phyloP scores from a whole-genome alignment of 2,329 filamentous ascomycete species.

The Myriosclerotinia curreyana region DNA sequence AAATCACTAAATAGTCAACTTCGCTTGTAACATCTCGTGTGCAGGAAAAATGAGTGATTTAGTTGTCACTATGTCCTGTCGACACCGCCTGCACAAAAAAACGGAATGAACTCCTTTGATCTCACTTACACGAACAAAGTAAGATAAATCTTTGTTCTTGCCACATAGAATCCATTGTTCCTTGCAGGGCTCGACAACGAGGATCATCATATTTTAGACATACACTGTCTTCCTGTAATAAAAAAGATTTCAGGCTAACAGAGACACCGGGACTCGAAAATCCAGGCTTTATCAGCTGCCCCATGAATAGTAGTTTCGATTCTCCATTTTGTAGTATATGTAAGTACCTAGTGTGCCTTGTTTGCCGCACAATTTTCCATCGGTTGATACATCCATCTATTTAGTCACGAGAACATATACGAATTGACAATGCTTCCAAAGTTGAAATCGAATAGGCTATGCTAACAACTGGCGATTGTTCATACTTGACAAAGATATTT shows the following conservation, averaged over 20 bases:
- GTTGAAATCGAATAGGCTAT: neutral
- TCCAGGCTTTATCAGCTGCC: neutral
- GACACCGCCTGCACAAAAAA: neutral
- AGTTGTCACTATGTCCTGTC: conserved; percentile 1
- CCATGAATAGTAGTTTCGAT: neutral
- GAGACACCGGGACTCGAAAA: neutral
- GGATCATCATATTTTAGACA: neutral
- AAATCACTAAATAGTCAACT: conserved; percentile 14
- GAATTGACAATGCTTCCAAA: neutral
- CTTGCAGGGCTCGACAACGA: neutral
- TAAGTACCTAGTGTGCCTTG: neutral
- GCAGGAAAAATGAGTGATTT: neutral
- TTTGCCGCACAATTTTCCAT: neutral
- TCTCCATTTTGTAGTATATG: neutral
- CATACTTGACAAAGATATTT: neutral
- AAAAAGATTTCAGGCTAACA: neutral
- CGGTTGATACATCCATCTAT: neutral
- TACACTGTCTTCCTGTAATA: neutral
- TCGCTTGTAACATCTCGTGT: neutral
- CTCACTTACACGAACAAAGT: neutral
- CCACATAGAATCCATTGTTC: neutral
- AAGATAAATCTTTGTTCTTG: neutral
- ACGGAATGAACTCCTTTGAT: neutral
- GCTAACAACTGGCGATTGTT: neutral
- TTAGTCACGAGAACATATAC: neutral